A percentile compares a stretch with the other conserved stretches of the same genome.
Evolutionary conservation across 2,329 filamentous ascomycete species (phyloP).

Genomic region (Aspergillus niger): DNA sequence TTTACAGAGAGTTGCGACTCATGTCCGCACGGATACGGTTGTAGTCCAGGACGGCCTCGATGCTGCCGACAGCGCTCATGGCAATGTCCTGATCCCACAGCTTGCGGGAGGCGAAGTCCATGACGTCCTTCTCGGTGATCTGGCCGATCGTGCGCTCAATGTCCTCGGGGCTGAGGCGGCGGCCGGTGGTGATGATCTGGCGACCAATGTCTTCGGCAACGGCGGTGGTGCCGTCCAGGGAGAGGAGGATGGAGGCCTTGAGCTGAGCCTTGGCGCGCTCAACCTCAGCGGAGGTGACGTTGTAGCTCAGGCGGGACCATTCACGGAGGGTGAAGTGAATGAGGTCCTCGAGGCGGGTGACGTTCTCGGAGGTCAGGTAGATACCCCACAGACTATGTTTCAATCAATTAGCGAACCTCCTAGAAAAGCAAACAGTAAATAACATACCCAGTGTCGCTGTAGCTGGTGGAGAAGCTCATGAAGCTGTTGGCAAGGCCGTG

Average conservation of each 20-base stretch:
- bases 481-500: slow-evolving; percentile 98
- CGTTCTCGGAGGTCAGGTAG: slow-evolving; percentile 92
- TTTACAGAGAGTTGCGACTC: slow-evolving; percentile 68
- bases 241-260: slow-evolving; percentile 96
- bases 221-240: slow-evolving; percentile 94
- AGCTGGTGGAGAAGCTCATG: slow-evolving; percentile 99
- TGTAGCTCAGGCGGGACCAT: slow-evolving; percentile 92
- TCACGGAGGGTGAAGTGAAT: slow-evolving; percentile 98
- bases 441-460: slow-evolving; percentile 95
- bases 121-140: slow-evolving; percentile 94
- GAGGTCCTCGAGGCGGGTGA: slow-evolving; percentile 86
- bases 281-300: slow-evolving; percentile 84
- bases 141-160: slow-evolving; percentile 87
- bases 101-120: slow-evolving; percentile 92
- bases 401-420: neutral
- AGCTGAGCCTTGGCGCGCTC: slow-evolving; percentile 99
- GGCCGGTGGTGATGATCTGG: slow-evolving; percentile 96
- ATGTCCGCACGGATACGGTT: slow-evolving; percentile 70
- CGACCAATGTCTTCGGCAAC: slow-evolving; percentile 98
- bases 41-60: slow-evolving; percentile 73
- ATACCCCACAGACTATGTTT: slow-evolving; percentile 89
- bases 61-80: slow-evolving; percentile 86
- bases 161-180: slow-evolving; percentile 86
- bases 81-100: slow-evolving; percentile 98
- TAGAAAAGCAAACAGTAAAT: slow-evolving; percentile 16